Conservation (phyloP, 78 protist genomes). For the Creolimax fragrantissima region DNA sequence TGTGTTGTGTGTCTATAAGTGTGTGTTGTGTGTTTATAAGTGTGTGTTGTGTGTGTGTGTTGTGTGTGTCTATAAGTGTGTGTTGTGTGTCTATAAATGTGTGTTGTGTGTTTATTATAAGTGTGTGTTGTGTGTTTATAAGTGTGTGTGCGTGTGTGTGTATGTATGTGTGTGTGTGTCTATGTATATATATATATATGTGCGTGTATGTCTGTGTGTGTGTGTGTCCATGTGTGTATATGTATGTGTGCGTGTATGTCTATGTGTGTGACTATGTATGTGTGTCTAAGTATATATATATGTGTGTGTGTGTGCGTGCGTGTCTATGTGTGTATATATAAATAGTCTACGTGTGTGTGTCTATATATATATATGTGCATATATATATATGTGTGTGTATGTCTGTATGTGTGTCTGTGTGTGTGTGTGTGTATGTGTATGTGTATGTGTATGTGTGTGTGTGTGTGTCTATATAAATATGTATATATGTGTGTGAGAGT, state of each 20-base stretch:
- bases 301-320: neutral
- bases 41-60: neutral
- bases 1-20: neutral
- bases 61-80: neutral
- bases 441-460: neutral
- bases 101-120: neutral
- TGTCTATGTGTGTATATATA: neutral
- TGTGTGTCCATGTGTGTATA: neutral
- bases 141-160: neutral
- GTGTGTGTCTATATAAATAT: neutral
- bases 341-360: neutral
- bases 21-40: neutral
- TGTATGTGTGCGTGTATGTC: neutral
- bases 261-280: neutral
- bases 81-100: neutral
- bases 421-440: neutral
- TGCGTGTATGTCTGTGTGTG: neutral
- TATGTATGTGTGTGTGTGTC: neutral
- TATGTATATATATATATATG: neutral
- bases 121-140: neutral
- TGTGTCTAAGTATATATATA: neutral
- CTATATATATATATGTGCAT: neutral
- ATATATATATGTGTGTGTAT: neutral
- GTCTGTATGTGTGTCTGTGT: neutral
- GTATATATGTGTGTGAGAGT: neutral